Evolutionary conservation across 345 rosid genomes (phyloP), one percentile per base, ranked within the genome.

Genomic region (Arabis alpina): DNA sequence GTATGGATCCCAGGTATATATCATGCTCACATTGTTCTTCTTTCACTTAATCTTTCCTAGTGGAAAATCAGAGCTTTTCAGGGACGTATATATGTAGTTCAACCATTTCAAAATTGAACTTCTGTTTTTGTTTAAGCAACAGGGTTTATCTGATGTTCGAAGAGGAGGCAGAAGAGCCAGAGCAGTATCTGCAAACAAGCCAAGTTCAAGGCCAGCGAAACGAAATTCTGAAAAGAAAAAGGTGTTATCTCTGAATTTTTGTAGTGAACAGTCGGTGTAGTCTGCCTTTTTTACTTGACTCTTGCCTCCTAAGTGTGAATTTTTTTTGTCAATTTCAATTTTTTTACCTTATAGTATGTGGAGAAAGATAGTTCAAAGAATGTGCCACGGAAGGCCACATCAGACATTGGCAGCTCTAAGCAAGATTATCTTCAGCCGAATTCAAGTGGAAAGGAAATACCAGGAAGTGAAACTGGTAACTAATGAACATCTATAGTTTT

Each of bases 1-100:
- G 56, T 79, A 58, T 68, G 93, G 82, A 61, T 49, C 82, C 37
- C 85, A 73, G 93, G 93, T 89, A 79, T 89, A 79, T 37, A 25
- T 61, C 54, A 34, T 51, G 52, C 37, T 72, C 13, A 36, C n/a
- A n/a, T 62, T 43, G 44, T 40, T 37, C 7, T 10, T 5, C 37
- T 54, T 40, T 1, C 23, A 24, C 34, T 6, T 48, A 49, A 1
- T 62, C 44, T 36, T 36, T 45, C 39, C 14, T 51, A 34, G 13
- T 68, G 44, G 16, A 39, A 44, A 9, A 5, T 41, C 61, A 50
- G 42, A 30, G 27, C 23, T 54, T 16, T 36, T 44, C 16, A 66
- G 30, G 14, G 8, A 54, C 4, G 2, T 13, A 24, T 60, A 45
- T 45, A 23, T 67, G 39, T 68, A 19, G 10, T 55, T 63, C 34